phyloP scores from a whole-genome alignment of 2,329 filamentous ascomycete species.

The Fusarium sulawesiense region DNA sequence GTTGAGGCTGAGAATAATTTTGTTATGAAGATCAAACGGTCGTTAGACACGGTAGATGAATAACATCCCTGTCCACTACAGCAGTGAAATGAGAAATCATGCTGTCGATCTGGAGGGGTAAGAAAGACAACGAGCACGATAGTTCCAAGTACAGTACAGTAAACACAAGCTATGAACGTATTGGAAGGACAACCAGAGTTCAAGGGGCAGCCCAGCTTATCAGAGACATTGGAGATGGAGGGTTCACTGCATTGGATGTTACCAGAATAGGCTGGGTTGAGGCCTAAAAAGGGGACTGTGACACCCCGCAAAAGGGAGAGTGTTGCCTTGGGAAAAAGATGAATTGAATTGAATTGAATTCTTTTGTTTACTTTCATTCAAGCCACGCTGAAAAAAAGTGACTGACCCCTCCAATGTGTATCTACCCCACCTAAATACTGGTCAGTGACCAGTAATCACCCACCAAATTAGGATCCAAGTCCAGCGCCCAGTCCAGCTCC shows the following conservation, averaged over 20 bases:
- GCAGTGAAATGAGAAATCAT: conserved; percentile 16
- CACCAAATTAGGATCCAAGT: neutral
- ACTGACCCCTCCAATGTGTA: neutral
- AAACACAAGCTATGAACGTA: conserved; percentile 4
- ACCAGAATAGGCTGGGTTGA: neutral
- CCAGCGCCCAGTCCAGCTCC: conserved; percentile 5
- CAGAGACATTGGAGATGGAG: conserved; percentile 28
- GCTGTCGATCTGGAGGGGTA: conserved; percentile 33
- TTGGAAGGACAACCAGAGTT: neutral
- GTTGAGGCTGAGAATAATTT: conserved; percentile 14
- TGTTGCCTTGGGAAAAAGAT: conserved; percentile 20
- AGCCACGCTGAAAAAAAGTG: neutral
- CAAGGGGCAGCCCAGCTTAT: conserved; percentile 6
- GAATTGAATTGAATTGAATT: neutral
- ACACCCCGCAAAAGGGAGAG: neutral
- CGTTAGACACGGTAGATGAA: conserved; percentile 3
- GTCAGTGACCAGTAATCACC: neutral
- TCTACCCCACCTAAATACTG: conserved; percentile 10
- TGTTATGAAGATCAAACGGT: conserved; percentile 18
- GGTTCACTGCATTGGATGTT: neutral
- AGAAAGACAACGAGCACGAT: neutral
- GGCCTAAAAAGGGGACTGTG: neutral
- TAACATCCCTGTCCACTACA: conserved; percentile 14
- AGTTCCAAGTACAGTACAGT: neutral
- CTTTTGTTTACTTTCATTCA: conserved; percentile 44